Percentiles rank a stretch among this genome's conserved stretches.
Evolutionary conservation across 2,329 filamentous ascomycete species (phyloP).

Genomic region (Verticillium albo-atrum): DNA sequence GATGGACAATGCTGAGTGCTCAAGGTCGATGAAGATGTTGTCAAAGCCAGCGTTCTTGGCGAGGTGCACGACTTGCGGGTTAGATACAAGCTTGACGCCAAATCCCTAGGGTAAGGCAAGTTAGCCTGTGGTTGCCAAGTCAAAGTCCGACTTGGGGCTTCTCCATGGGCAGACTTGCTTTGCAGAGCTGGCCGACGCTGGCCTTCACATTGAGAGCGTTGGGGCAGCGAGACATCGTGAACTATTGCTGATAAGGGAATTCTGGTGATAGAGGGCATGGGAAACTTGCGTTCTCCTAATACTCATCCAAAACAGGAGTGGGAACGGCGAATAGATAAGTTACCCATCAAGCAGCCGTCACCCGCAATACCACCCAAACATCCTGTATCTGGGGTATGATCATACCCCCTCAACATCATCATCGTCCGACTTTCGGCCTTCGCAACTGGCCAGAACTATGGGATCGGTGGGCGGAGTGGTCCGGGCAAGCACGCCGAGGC

Average conservation of each 20-base stretch:
- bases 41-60: slow-evolving; percentile 27
- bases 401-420: too few relatives aligned
- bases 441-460: neutral
- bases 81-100: slow-evolving; percentile 21
- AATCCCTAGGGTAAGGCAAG: slow-evolving; percentile 11
- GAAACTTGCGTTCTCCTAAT: too few relatives aligned
- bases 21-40: slow-evolving; percentile 30
- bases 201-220: slow-evolving; percentile 1
- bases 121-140: neutral
- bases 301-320: too few relatives aligned
- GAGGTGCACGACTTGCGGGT: slow-evolving; percentile 21
- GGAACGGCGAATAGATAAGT: too few relatives aligned
- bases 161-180: neutral
- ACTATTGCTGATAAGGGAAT: too few relatives aligned
- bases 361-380: too few relatives aligned
- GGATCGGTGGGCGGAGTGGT: neutral
- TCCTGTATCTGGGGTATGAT: too few relatives aligned
- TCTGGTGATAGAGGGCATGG: too few relatives aligned
- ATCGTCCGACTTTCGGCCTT: neutral
- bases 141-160: neutral
- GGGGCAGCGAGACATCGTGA: neutral
- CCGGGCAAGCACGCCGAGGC: neutral
- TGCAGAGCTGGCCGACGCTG: neutral
- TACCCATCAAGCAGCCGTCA: too few relatives aligned
- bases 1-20: slow-evolving; percentile 25